These are phyloP conservation scores for Parsonsia alboflavescens DNA, from an alignment of 257 asterid species.

Conservation along the genomic window DNA sequence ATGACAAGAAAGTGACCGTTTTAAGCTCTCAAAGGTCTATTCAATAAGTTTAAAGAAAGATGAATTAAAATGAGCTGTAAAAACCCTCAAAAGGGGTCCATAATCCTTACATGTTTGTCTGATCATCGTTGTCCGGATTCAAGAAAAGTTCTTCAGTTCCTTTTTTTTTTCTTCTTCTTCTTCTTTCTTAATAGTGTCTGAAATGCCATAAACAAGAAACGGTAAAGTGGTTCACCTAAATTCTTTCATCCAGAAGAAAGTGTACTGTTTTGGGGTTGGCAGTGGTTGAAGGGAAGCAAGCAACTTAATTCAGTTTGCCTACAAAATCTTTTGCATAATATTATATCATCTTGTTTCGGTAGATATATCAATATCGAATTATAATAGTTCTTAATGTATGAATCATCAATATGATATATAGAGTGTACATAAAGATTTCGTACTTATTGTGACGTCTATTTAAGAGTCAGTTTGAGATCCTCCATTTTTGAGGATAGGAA, in stretches of 20 bases:
- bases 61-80: not conserved
- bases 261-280: conserved; percentile 5
- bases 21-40: not conserved
- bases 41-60: not conserved
- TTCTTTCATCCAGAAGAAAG: conserved; percentile 3
- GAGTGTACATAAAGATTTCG: too few species aligned
- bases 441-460: not conserved
- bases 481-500: too few species aligned
- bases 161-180: not conserved
- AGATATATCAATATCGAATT: too few species aligned
- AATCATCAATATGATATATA: too few species aligned
- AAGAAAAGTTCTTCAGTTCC: not conserved
- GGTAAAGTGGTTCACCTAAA: conserved; percentile 48
- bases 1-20: conserved; percentile 2
- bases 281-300: conserved; percentile 10
- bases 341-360: not conserved
- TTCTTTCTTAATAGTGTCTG: not conserved
- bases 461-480: not conserved
- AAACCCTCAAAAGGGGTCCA: not conserved
- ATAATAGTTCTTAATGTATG: too few species aligned
- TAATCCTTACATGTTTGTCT: not conserved
- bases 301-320: not conserved
- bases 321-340: not conserved
- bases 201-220: not conserved
- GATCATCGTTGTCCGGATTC: not conserved